phyloP scores from a whole-genome alignment of 78 protist species.

The slime mould (Dictyostelium discoideum) region dicty_2.7 NC_007089.4:5927501-5928000 shows the following conservation, averaged over 20 bases:
- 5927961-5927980: slow-evolving; percentile 47
- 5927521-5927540: slow-evolving; percentile 71
- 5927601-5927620: slow-evolving; percentile 79
- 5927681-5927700: slow-evolving; percentile 64
- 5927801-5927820: slow-evolving; percentile 81
- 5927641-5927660: slow-evolving; percentile 78
- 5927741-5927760: slow-evolving; percentile 74
- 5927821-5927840: slow-evolving; percentile 74
- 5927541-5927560: slow-evolving; percentile 60
- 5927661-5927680: slow-evolving; percentile 69
- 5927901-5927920: slow-evolving; percentile 65
- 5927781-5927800: slow-evolving; percentile 68
- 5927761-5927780: slow-evolving; percentile 65
- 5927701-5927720: slow-evolving; percentile 82
- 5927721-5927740: slow-evolving; percentile 76
- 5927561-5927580: slow-evolving; percentile 80
- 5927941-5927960: slow-evolving; percentile 36
- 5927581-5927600: slow-evolving; percentile 69
- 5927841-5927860: slow-evolving; percentile 63
- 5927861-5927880: slow-evolving; percentile 50
- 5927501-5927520: slow-evolving; percentile 35
- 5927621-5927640: slow-evolving; percentile 76
- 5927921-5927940: slow-evolving; percentile 52
- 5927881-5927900: slow-evolving; percentile 49
- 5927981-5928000: not conserved